Percentiles rank a stretch among this genome's conserved stretches.
Evolutionary conservation across 495 filamentous ascomycete species (phyloP).

Genomic region (Aspergillus baeticus): DNA sequence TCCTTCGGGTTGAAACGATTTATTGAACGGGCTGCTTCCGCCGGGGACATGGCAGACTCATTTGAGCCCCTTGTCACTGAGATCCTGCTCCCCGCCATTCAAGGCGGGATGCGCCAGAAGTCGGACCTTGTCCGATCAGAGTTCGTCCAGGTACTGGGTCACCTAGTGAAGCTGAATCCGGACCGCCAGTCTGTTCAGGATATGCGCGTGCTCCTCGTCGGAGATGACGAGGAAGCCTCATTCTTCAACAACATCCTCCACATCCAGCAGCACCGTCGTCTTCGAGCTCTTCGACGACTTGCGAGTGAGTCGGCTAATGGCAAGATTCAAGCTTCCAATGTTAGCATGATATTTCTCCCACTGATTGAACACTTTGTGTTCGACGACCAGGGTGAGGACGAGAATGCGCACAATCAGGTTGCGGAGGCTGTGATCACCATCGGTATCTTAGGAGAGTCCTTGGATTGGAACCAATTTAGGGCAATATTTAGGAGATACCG

Average conservation of each 20-base stretch:
- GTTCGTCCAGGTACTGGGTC: conserved; percentile 72
- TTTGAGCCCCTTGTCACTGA: conserved; percentile 55
- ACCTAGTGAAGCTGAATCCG: conserved; percentile 69
- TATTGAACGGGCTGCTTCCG: conserved; percentile 55
- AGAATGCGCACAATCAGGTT: conserved; percentile 77
- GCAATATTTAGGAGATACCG: conserved; percentile 78
- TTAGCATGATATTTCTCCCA: conserved; percentile 85
- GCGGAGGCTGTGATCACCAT: conserved; percentile 79
- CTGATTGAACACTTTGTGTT: conserved; percentile 94
- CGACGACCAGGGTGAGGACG: conserved; percentile 70
- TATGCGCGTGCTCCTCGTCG: conserved; percentile 69
- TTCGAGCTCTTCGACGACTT: conserved; percentile 77
- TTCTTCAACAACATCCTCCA: conserved; percentile 93
- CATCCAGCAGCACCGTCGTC: conserved; percentile 84
- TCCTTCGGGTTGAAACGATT: conserved; percentile 80
- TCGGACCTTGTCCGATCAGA: conserved; percentile 85
- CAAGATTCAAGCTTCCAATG: conserved; percentile 67
- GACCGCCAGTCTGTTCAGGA: conserved; percentile 69
- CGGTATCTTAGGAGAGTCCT: conserved; percentile 64
- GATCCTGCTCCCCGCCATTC: conserved; percentile 72
- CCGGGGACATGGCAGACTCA: conserved; percentile 33
- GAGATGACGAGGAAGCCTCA: conserved; percentile 81
- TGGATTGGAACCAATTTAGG: conserved; percentile 91
- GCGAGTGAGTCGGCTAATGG: conserved; percentile 61
- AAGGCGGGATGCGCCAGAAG: conserved; percentile 66